Conservation (phyloP, 805 yeast genomes). For the Wickerhamomyces hampshirensis region DNA sequence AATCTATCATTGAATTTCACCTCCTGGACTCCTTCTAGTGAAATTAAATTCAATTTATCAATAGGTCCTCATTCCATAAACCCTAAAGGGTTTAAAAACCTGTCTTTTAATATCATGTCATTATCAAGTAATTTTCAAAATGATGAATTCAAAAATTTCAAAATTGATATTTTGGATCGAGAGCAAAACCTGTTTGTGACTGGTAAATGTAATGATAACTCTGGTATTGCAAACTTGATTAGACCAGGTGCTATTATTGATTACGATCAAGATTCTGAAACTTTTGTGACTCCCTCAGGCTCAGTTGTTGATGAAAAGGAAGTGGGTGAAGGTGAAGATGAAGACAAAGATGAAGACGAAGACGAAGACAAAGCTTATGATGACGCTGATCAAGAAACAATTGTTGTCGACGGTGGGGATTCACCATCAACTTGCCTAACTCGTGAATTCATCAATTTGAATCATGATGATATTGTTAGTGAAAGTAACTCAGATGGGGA, state of each 20-base stretch:
- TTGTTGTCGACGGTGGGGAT: neutral
- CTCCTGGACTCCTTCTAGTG: neutral
- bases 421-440: neutral
- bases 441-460: neutral
- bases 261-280: neutral
- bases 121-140: neutral
- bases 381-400: neutral
- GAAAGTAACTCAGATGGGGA: neutral
- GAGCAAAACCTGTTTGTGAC: neutral
- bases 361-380: neutral
- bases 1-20: neutral
- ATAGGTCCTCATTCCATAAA: neutral
- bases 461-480: neutral
- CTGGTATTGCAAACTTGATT: neutral
- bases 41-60: slow-evolving; percentile 1
- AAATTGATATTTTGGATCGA: neutral
- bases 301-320: neutral
- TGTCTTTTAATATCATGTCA: neutral
- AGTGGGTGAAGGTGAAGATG: neutral
- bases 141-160: neutral
- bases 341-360: neutral
- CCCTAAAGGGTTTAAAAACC: neutral
- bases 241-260: neutral
- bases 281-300: neutral
- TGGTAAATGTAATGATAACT: slow-evolving; percentile 1